These are phyloP conservation scores for Daldinia decipiens DNA, from an alignment of 495 filamentous ascomycete genomes.

Conservation along the genomic window DNA sequence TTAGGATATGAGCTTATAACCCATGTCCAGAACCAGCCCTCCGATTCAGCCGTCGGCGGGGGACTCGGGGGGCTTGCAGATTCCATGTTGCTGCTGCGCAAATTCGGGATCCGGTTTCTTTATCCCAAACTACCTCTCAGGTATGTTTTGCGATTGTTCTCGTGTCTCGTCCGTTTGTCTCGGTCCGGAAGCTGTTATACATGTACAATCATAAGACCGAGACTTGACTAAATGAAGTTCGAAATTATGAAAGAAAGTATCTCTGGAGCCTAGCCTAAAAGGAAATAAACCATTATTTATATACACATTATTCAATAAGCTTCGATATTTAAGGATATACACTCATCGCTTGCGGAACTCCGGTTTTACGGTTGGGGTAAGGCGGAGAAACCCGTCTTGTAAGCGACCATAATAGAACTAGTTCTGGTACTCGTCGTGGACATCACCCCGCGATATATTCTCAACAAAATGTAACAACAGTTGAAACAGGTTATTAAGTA, in stretches of 20 bases:
- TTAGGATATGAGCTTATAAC: slow-evolving; percentile 39
- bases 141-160: neutral
- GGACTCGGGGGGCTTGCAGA: slow-evolving; percentile 21
- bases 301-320: slow-evolving; percentile 5
- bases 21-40: slow-evolving; percentile 43
- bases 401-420: neutral
- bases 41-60: slow-evolving; percentile 28
- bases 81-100: slow-evolving; percentile 26
- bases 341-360: slow-evolving; percentile 24
- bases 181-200: neutral
- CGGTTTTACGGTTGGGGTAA: slow-evolving; percentile 23
- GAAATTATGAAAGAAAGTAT: neutral
- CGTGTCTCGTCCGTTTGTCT: slow-evolving; percentile 3
- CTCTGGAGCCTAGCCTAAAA: neutral
- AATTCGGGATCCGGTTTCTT: neutral
- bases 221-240: neutral
- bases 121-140: neutral
- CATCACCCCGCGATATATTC: neutral
- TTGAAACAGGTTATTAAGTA: neutral
- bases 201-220: neutral
- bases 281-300: neutral
- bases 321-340: slow-evolving; percentile 10
- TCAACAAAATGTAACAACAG: slow-evolving; percentile 1
- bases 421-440: neutral
- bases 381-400: slow-evolving; percentile 5